Evolutionary conservation across 2,329 filamentous ascomycete species (phyloP).

Genomic region (Aspergillus transmontanensis): DNA sequence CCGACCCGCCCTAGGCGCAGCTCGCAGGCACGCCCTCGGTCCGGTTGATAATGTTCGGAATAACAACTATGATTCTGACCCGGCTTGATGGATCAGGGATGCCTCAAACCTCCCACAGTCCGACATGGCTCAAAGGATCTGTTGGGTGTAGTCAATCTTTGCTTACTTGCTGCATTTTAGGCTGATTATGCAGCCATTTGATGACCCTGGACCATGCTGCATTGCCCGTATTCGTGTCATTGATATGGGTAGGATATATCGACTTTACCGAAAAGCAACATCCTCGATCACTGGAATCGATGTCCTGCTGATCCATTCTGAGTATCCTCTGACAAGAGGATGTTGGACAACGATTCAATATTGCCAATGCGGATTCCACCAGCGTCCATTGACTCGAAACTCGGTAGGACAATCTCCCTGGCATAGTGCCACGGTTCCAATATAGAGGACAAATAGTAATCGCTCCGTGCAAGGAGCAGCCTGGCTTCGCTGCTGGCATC

Average conservation of each 20-base stretch:
- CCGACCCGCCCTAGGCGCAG: conserved; percentile 13
- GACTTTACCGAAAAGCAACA: conserved; percentile 14
- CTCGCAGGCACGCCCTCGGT: conserved; percentile 17
- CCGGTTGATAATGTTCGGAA: conserved; percentile 19
- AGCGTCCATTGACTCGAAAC: conserved; percentile 18
- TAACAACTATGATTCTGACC: conserved; percentile 13
- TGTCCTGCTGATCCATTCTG: conserved; percentile 14
- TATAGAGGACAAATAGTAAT: conserved; percentile 13
- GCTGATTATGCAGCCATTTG: conserved; percentile 16
- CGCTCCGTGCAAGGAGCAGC: conserved; percentile 21
- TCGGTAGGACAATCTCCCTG: conserved; percentile 19
- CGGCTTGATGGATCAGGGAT: conserved; percentile 15
- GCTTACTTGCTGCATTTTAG: conserved; percentile 8
- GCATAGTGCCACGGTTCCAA: conserved; percentile 14
- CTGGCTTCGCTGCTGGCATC: conserved; percentile 16
- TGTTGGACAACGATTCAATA: conserved; percentile 15
- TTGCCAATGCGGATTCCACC: conserved; percentile 13
- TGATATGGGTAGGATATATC: conserved; percentile 12
- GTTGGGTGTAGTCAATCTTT: conserved; percentile 5
- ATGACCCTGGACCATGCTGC: conserved; percentile 16
- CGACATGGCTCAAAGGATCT: conserved; percentile 3
- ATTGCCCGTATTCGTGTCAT: conserved; percentile 17
- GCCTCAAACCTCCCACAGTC: conserved; percentile 2
- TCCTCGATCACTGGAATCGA: conserved; percentile 1
- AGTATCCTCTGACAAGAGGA: conserved; percentile 3